phyloP scores from a whole-genome alignment of 2,329 filamentous ascomycete genomes.

The Fusarium sp. region DNA sequence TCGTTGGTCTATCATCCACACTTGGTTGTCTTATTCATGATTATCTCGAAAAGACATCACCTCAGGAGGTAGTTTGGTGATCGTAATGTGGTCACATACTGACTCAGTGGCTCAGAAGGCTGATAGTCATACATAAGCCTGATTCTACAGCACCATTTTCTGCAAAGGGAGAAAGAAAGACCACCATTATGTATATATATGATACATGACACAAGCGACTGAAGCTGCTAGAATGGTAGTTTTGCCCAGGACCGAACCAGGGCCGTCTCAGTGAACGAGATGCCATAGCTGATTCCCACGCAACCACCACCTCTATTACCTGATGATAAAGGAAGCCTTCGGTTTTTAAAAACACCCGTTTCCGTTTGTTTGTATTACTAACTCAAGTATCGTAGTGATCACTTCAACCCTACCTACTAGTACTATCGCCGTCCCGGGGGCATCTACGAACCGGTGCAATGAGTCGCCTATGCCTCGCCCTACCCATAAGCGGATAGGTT shows the following conservation, averaged over 20 bases:
- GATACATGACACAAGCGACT: too few relatives aligned
- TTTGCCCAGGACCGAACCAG: background rate
- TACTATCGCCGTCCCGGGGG: background rate
- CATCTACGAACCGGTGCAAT: background rate
- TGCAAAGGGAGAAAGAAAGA: background rate
- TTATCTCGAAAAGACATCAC: background rate
- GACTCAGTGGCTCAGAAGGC: too few relatives aligned
- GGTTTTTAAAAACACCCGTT: background rate
- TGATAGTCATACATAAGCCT: too few relatives aligned
- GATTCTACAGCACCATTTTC: background rate
- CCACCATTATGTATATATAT: too few relatives aligned
- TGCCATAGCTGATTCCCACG: background rate
- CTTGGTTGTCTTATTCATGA: background rate
- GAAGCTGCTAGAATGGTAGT: background rate
- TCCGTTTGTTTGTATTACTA: background rate
- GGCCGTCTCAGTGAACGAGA: background rate
- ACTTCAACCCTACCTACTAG: background rate
- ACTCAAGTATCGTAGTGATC: background rate
- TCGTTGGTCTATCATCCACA: background rate
- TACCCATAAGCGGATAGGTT: slow-evolving; percentile 7
- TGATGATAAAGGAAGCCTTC: background rate
- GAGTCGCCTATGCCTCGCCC: background rate
- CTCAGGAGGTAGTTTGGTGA: background rate
- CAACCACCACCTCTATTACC: background rate
- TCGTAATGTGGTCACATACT: background rate